Evolutionary conservation across 805 yeast genomes (phyloP).

Genomic region (Metschnikowia peoriensis): DNA sequence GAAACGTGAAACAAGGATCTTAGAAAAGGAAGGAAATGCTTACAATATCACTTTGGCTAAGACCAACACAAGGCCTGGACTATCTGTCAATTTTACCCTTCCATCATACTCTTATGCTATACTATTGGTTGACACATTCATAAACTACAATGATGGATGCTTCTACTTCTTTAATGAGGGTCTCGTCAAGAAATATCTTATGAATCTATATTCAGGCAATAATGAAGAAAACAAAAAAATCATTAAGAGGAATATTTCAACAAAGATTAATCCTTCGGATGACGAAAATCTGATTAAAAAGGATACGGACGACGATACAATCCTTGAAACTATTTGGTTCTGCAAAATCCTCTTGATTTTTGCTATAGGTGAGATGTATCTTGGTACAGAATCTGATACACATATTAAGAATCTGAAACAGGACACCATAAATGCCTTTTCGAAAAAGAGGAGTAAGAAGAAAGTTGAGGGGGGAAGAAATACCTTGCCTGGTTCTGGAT

Average conservation of each 20-base stretch:
- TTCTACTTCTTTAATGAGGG: slow-evolving; percentile 85
- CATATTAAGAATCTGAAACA: slow-evolving; percentile 47
- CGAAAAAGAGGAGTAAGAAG: slow-evolving; percentile 19
- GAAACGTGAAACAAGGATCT: slow-evolving; percentile 51
- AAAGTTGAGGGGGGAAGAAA: slow-evolving; percentile 22
- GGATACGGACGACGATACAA: slow-evolving; percentile 51
- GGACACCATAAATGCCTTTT: slow-evolving; percentile 14
- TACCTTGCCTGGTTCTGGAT: slow-evolving; percentile 74
- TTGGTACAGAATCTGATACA: slow-evolving; percentile 68
- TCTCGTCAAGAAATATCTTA: slow-evolving; percentile 61
- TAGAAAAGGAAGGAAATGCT: slow-evolving; percentile 76
- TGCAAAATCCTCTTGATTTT: slow-evolving; percentile 71
- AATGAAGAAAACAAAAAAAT: slow-evolving; percentile 38
- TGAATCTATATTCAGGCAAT: slow-evolving; percentile 58
- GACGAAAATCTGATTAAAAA: slow-evolving; percentile 43
- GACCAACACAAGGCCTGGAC: slow-evolving; percentile 64
- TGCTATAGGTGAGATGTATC: slow-evolving; percentile 80
- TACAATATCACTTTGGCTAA: slow-evolving; percentile 67
- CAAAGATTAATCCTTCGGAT: slow-evolving; percentile 24
- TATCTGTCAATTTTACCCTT: slow-evolving; percentile 65
- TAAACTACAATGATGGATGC: slow-evolving; percentile 80
- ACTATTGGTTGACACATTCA: slow-evolving; percentile 70
- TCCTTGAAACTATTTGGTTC: slow-evolving; percentile 76
- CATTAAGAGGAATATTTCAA: slow-evolving; percentile 32
- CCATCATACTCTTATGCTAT: slow-evolving; percentile 79